Percentiles rank a stretch among this genome's conserved stretches.
Evolutionary conservation across 768 basidiomycete genomes (phyloP).

Genomic region (Collybiopsis luxurians): DNA sequence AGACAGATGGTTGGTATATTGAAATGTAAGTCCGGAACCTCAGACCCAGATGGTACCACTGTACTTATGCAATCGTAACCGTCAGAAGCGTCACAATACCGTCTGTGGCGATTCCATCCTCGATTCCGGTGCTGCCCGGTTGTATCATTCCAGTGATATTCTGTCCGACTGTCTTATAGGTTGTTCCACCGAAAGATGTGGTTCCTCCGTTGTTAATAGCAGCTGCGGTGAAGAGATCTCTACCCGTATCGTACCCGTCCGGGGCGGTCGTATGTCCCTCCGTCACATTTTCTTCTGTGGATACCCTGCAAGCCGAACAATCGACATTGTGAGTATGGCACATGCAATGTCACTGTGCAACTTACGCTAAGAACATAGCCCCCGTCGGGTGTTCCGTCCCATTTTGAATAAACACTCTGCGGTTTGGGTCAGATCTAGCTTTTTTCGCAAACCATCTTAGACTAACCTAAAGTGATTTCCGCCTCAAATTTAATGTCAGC

Average conservation of each 20-base stretch:
- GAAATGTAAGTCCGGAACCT: neutral
- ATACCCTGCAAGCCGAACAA: conserved; percentile 1
- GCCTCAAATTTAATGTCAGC: too few relatives aligned
- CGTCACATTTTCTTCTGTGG: conserved; percentile 23
- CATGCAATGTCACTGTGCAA: too few relatives aligned
- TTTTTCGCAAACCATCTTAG: neutral
- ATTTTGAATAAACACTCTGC: conserved; percentile 21
- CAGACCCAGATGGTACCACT: neutral
- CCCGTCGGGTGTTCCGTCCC: conserved; percentile 42
- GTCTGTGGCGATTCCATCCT: conserved; percentile 47
- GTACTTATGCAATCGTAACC: conserved; percentile 29
- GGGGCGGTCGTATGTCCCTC: conserved; percentile 46
- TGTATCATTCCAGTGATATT: conserved; percentile 39
- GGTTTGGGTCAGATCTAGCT: too few relatives aligned
- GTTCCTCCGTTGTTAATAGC: conserved; percentile 11
- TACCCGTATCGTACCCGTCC: conserved; percentile 51
- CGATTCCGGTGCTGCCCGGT: conserved; percentile 32
- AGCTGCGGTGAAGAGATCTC: neutral
- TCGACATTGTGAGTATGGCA: too few relatives aligned
- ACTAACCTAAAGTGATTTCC: conserved; percentile 68
- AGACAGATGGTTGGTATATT: conserved; percentile 6
- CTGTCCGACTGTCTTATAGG: conserved; percentile 30
- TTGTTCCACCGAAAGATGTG: conserved; percentile 26
- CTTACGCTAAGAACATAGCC: conserved; percentile 62
- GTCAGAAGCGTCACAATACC: conserved; percentile 42